These are phyloP conservation scores for Crassisporium funariophilum DNA, from an alignment of 768 basidiomycete genomes.

Conservation along the genomic window DNA sequence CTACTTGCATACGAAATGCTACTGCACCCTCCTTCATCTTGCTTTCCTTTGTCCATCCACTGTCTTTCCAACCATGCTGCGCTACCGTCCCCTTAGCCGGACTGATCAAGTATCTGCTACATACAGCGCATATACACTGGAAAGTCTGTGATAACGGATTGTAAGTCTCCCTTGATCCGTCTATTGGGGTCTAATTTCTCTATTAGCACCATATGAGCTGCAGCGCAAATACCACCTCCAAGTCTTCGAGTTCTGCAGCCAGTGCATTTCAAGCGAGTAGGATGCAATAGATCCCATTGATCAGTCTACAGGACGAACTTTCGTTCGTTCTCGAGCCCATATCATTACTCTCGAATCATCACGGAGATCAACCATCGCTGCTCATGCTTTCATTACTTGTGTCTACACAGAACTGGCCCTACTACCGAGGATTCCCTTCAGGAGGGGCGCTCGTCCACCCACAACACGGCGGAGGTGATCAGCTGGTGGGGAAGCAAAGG, in stretches of 20 bases:
- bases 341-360: conserved; percentile 75
- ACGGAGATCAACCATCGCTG: conserved; percentile 64
- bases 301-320: conserved; percentile 64
- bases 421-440: no score
- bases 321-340: conserved; percentile 90
- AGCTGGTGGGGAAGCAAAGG: no score
- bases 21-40: no score
- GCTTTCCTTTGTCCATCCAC: no score
- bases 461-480: no score
- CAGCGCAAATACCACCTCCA: conserved; percentile 80
- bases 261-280: conserved; percentile 41
- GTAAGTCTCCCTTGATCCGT: background rate
- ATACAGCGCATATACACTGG: no score
- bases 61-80: conserved; percentile 98
- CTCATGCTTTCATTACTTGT: no score
- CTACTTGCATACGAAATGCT: no score
- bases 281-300: conserved; percentile 1
- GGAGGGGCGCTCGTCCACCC: no score
- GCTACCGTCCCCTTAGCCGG: conserved; percentile 90
- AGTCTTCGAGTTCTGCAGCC: conserved; percentile 84
- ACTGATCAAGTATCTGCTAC: no score
- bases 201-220: conserved; percentile 73
- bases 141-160: no score
- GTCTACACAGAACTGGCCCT: no score
- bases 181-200: background rate